Conservation (phyloP, 179 eudicot genomes). For the Gypsophila paniculata region DNA sequence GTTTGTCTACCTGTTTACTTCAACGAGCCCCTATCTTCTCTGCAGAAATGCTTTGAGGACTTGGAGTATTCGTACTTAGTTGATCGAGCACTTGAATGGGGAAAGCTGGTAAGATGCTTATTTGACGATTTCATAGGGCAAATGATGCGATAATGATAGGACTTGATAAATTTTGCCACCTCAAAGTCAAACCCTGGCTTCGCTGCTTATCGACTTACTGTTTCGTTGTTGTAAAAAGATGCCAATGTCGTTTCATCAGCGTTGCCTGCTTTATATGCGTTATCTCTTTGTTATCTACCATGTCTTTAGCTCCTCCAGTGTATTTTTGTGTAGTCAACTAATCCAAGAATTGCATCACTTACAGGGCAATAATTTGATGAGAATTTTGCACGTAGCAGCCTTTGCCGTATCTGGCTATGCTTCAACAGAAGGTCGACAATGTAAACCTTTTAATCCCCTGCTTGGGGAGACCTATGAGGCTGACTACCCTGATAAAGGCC, state of each 20-base stretch:
- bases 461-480: slow-evolving; percentile 99
- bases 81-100: slow-evolving; percentile 87
- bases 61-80: slow-evolving; percentile 88
- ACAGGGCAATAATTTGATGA: slow-evolving; percentile 95
- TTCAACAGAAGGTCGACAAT: slow-evolving; percentile 96
- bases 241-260: too few species aligned
- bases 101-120: slow-evolving; percentile 63
- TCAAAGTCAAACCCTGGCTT: too few species aligned
- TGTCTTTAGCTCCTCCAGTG: neutral
- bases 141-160: too few species aligned
- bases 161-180: too few species aligned
- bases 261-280: too few species aligned
- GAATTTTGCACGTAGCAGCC: slow-evolving; percentile 85
- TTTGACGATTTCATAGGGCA: too few species aligned
- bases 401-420: slow-evolving; percentile 98
- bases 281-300: neutral
- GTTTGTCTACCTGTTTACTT: slow-evolving; percentile 98
- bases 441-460: slow-evolving; percentile 98
- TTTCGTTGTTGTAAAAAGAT: too few species aligned
- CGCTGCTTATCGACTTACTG: too few species aligned
- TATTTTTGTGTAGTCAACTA: slow-evolving; percentile 10
- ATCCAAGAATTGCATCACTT: slow-evolving; percentile 18
- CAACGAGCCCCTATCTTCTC: slow-evolving; percentile 90
- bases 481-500: slow-evolving; percentile 92
- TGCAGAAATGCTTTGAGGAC: slow-evolving; percentile 97